Conservation (phyloP, 148 eudicot species). For the Cornus controversa region DNA sequence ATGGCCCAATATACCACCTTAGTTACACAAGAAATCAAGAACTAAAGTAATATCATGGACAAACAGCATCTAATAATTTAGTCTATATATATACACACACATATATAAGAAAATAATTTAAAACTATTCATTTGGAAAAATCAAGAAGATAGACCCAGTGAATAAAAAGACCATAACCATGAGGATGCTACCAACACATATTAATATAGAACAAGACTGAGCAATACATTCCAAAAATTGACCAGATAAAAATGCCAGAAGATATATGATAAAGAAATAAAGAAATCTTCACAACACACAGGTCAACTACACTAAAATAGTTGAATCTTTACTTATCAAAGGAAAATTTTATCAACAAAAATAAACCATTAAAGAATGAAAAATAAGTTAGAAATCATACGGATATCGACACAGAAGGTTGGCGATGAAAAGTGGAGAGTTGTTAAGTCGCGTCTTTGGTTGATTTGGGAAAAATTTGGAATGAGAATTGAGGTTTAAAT, state of each 20-base stretch:
- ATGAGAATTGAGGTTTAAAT: conserved; percentile 4
- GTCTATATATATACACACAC: not conserved
- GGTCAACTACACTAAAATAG: not conserved
- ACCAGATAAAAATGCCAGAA: not conserved
- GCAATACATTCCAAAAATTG: not conserved
- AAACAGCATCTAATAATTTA: not conserved
- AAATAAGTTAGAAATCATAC: not conserved
- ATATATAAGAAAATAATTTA: not conserved
- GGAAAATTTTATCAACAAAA: not conserved
- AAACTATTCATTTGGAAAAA: not conserved
- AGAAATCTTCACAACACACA: not conserved
- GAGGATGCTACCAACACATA: not conserved
- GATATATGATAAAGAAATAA: not conserved
- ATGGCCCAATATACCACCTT: too few species aligned
- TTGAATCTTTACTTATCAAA: too few species aligned
- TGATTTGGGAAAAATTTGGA: not conserved
- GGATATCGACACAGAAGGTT: too few species aligned
- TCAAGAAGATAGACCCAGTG: not conserved
- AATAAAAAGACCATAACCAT: not conserved
- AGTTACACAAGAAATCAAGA: too few species aligned
- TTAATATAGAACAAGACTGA: not conserved
- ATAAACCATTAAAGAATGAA: not conserved
- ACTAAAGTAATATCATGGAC: too few species aligned
- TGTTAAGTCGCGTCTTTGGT: not conserved
- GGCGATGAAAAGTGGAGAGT: not conserved